phyloP scores from a whole-genome alignment of 768 basidiomycete genomes.

The Phylloporus arenicola region DNA sequence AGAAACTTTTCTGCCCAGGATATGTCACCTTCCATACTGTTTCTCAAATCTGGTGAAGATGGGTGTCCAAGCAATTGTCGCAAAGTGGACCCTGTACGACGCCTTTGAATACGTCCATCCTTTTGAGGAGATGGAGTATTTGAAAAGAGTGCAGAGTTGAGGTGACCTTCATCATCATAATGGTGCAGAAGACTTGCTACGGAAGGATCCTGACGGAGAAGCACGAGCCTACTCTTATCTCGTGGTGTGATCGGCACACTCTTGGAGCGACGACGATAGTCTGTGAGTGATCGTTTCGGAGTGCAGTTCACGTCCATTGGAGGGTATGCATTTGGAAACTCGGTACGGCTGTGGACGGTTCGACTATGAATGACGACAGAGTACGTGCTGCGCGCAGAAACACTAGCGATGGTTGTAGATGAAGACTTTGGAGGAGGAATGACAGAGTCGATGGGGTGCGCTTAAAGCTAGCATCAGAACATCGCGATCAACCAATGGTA shows the following conservation, averaged over 20 bases:
- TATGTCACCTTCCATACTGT: slow-evolving; percentile 62
- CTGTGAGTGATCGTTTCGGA: slow-evolving; percentile 25
- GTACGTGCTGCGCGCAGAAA: slow-evolving; percentile 56
- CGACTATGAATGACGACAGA: slow-evolving; percentile 68
- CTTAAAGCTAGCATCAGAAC: slow-evolving; percentile 26
- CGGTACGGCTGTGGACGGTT: slow-evolving; percentile 54
- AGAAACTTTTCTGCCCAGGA: slow-evolving; percentile 80
- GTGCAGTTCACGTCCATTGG: slow-evolving; percentile 28
- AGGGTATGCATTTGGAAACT: slow-evolving; percentile 60
- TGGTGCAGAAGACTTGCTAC: slow-evolving; percentile 67
- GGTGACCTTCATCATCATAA: slow-evolving; percentile 68
- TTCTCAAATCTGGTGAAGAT: slow-evolving; percentile 21
- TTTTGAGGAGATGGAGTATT: slow-evolving; percentile 41
- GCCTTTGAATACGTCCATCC: slow-evolving; percentile 47
- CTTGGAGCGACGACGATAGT: slow-evolving; percentile 27
- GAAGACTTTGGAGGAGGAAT: slow-evolving; percentile 46
- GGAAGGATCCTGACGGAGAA: slow-evolving; percentile 71
- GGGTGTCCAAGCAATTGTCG: slow-evolving; percentile 66
- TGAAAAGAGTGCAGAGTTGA: slow-evolving; percentile 59
- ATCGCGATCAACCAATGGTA: background rate
- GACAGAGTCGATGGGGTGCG: slow-evolving; percentile 63
- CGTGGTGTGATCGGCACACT: slow-evolving; percentile 37
- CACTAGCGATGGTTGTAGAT: slow-evolving; percentile 48
- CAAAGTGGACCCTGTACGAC: slow-evolving; percentile 65
- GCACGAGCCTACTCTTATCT: slow-evolving; percentile 48